phyloP scores from a whole-genome alignment of 2,329 filamentous ascomycete genomes.

The Parasarocladium wereldwijsianum region DNA sequence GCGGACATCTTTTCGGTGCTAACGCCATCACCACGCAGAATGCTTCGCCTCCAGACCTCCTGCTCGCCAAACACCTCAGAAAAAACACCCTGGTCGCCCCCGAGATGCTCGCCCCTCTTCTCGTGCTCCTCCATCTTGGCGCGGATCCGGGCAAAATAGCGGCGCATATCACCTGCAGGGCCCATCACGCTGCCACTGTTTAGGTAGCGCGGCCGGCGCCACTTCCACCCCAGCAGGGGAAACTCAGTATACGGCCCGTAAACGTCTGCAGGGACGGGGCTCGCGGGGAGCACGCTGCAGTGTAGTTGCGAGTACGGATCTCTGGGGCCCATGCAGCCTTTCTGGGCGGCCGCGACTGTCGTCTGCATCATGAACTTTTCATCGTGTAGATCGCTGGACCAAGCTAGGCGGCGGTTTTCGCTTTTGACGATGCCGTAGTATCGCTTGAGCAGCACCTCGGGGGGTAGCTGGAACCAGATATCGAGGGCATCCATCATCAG shows the following conservation, averaged over 20 bases:
- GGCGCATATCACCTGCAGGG: slow-evolving; percentile 14
- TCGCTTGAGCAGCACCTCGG: slow-evolving; percentile 19
- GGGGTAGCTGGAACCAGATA: slow-evolving; percentile 24
- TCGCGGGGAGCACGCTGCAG: slow-evolving; percentile 21
- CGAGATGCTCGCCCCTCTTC: slow-evolving; percentile 17
- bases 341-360: slow-evolving; percentile 18
- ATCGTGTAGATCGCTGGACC: slow-evolving; percentile 13
- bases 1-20: slow-evolving; percentile 11
- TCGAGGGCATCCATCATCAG: slow-evolving; percentile 23
- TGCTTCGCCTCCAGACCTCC: slow-evolving; percentile 18
- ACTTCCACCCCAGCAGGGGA: slow-evolving; percentile 15
- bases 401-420: slow-evolving; percentile 14
- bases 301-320: slow-evolving; percentile 19
- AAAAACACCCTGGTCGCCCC: slow-evolving; percentile 23
- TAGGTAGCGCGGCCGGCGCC: slow-evolving; percentile 17
- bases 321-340: slow-evolving; percentile 16
- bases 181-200: slow-evolving; percentile 22
- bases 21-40: slow-evolving; percentile 15
- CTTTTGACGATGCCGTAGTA: slow-evolving; percentile 19
- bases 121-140: slow-evolving; percentile 15
- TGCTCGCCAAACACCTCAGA: slow-evolving; percentile 23
- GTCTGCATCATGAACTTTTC: slow-evolving; percentile 16
- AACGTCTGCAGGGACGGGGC: slow-evolving; percentile 17
- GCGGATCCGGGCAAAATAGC: slow-evolving; percentile 11
- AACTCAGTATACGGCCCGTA: slow-evolving; percentile 20